Evolutionary conservation across 2,329 filamentous ascomycete species (phyloP).

Genomic region (Aspergillus cejpii): DNA sequence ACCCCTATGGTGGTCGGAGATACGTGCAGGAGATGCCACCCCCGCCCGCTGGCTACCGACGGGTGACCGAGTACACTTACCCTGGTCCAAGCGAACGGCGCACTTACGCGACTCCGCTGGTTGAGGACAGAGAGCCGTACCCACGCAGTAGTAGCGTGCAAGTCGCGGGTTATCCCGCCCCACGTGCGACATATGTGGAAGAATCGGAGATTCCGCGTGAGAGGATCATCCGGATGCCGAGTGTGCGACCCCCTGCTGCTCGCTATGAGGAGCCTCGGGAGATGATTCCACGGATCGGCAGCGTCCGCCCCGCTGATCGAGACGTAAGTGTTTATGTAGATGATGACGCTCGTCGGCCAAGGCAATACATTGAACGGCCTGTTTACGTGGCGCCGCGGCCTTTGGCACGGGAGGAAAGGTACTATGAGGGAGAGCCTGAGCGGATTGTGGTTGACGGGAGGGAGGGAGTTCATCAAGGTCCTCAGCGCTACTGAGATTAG

Average conservation of each 20-base stretch:
- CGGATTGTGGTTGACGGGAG: constrained; percentile 28
- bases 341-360: constrained; percentile 33
- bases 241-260: constrained; percentile 50
- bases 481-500: constrained; percentile 34
- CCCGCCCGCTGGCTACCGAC: constrained; percentile 37
- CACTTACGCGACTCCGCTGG: constrained; percentile 26
- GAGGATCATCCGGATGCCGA: constrained; percentile 51
- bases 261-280: constrained; percentile 42
- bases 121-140: constrained; percentile 31
- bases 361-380: constrained; percentile 46
- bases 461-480: constrained; percentile 28
- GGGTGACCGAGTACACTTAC: constrained; percentile 34
- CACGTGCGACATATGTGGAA: constrained; percentile 48
- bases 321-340: constrained; percentile 41
- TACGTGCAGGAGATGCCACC: constrained; percentile 44
- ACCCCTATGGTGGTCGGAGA: constrained; percentile 35
- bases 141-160: constrained; percentile 38
- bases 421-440: constrained; percentile 34
- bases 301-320: constrained; percentile 39
- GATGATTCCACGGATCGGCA: constrained; percentile 37
- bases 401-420: constrained; percentile 29
- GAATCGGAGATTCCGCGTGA: constrained; percentile 58
- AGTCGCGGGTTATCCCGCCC: constrained; percentile 37
- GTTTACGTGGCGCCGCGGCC: constrained; percentile 38
- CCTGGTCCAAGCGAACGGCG: constrained; percentile 27